phyloP scores from a whole-genome alignment of 2,329 filamentous ascomycete genomes.

The Akanthomyces uredinophilus region DNA sequence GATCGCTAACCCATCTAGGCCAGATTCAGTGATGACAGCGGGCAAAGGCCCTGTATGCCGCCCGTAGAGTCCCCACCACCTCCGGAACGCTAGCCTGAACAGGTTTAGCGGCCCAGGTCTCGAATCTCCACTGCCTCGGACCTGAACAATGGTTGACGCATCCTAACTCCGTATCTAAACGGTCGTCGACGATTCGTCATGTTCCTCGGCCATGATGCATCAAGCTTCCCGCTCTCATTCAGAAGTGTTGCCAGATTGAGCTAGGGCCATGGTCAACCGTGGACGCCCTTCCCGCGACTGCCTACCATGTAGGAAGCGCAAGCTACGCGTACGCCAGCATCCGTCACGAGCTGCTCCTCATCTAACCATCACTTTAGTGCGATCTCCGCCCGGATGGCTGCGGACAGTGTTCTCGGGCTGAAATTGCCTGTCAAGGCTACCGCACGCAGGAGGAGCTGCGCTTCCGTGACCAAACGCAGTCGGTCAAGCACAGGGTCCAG shows the following conservation, averaged over 20 bases:
- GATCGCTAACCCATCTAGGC: slow-evolving; percentile 10
- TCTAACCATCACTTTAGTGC: slow-evolving; percentile 17
- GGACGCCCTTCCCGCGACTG: slow-evolving; percentile 22
- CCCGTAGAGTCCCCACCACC: not conserved
- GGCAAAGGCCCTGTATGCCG: not conserved
- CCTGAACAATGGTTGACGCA: not conserved
- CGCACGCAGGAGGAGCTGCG: slow-evolving; percentile 21
- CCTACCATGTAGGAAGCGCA: slow-evolving; percentile 22
- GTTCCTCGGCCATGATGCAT: not conserved
- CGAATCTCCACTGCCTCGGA: not conserved
- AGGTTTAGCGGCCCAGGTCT: not conserved
- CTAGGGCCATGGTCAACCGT: slow-evolving; percentile 21
- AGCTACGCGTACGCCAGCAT: slow-evolving; percentile 19
- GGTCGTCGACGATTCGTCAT: not conserved
- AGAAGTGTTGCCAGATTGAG: not conserved
- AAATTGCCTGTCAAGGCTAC: slow-evolving; percentile 23
- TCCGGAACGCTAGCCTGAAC: slow-evolving; percentile 3
- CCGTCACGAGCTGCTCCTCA: not conserved
- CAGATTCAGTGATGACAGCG: not conserved
- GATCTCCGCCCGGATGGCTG: slow-evolving; percentile 19
- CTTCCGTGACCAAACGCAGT: slow-evolving; percentile 22
- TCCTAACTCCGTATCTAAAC: not conserved
- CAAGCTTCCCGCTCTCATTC: not conserved
- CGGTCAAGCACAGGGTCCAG: slow-evolving; percentile 17
- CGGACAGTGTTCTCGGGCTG: slow-evolving; percentile 23